A percentile compares a stretch with the other conserved stretches of the same genome.
Conservation (phyloP, 2,329 filamentous ascomycete genomes). For the Xylariales sp. region DNA sequence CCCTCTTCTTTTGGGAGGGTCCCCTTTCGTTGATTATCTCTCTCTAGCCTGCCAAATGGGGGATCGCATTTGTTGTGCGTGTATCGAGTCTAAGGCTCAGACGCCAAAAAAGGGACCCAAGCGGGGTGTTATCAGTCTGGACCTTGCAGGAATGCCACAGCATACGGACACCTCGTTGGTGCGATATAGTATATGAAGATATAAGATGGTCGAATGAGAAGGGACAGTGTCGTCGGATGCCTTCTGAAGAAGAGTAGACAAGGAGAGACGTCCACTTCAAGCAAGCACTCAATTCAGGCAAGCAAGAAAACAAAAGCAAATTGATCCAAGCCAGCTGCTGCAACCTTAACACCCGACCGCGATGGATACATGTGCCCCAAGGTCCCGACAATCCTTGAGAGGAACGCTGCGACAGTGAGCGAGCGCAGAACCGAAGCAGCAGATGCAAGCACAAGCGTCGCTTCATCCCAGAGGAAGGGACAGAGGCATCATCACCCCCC, state of each 20-base stretch:
- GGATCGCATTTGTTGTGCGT: slow-evolving; percentile 1
- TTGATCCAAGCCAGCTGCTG: neutral
- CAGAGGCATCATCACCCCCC: no score
- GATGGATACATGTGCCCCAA: neutral
- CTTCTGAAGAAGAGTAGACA: no score
- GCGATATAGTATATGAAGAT: neutral
- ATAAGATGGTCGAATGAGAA: neutral
- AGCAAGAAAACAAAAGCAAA: neutral
- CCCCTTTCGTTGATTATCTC: neutral
- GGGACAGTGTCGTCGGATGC: neutral
- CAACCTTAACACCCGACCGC: slow-evolving; percentile 1
- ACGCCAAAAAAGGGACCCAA: slow-evolving; percentile 1
- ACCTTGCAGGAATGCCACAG: slow-evolving; percentile 6
- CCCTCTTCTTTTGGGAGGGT: neutral
- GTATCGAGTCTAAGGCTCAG: neutral
- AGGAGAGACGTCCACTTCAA: neutral
- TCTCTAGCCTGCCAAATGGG: neutral
- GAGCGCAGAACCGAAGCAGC: no score
- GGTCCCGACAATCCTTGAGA: neutral
- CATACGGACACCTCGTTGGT: neutral
- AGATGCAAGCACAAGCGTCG: no score
- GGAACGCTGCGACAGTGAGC: no score
- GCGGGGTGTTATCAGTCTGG: no score
- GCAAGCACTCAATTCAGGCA: neutral
- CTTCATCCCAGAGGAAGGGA: no score